Conservation (phyloP, 495 filamentous ascomycete genomes). For the Hypoxylon cercidicola region DNA sequence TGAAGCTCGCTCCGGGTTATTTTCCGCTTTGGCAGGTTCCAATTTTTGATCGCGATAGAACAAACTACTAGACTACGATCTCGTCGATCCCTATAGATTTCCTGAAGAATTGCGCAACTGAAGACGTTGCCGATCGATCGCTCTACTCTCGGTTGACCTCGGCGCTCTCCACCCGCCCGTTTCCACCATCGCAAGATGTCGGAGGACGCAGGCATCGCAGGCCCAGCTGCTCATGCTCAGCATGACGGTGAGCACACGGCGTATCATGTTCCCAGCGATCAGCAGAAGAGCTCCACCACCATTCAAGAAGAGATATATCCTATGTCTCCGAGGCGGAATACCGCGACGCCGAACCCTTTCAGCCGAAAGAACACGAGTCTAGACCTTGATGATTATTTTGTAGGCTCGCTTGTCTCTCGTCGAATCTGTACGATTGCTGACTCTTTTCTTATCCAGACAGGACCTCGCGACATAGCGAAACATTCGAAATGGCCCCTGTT, state of each 20-base stretch:
- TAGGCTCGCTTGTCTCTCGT: conserved; percentile 41
- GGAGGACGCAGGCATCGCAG: conserved; percentile 41
- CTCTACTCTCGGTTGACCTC: conserved; percentile 16
- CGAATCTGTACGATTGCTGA: conserved; percentile 1
- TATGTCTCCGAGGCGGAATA: conserved; percentile 43
- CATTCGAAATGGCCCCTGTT: conserved; percentile 88
- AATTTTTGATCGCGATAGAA: conserved; percentile 16
- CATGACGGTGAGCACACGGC: conserved; percentile 21
- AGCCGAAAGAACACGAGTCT: conserved; percentile 56
- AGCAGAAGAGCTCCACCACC: conserved; percentile 27
- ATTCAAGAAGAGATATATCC: conserved; percentile 44
- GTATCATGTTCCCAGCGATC: conserved; percentile 16
- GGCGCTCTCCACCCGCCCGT: conserved; percentile 26
- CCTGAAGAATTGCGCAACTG: conserved; percentile 17
- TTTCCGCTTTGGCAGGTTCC: conserved; percentile 28
- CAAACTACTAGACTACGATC: background rate
- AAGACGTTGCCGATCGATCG: conserved; percentile 24
- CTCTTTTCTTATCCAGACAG: conserved; percentile 49
- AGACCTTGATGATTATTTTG: conserved; percentile 66
- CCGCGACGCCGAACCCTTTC: conserved; percentile 56
- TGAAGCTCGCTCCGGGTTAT: background rate
- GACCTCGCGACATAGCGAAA: conserved; percentile 74
- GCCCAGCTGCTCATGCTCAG: conserved; percentile 7
- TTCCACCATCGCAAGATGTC: conserved; percentile 38
- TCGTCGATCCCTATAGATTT: conserved; percentile 14